A percentile compares a stretch with the other conserved stretches of the same genome.
phyloP scores from a whole-genome alignment of 768 basidiomycete genomes.

The Rhodosporidiobolus sp. region DNA sequence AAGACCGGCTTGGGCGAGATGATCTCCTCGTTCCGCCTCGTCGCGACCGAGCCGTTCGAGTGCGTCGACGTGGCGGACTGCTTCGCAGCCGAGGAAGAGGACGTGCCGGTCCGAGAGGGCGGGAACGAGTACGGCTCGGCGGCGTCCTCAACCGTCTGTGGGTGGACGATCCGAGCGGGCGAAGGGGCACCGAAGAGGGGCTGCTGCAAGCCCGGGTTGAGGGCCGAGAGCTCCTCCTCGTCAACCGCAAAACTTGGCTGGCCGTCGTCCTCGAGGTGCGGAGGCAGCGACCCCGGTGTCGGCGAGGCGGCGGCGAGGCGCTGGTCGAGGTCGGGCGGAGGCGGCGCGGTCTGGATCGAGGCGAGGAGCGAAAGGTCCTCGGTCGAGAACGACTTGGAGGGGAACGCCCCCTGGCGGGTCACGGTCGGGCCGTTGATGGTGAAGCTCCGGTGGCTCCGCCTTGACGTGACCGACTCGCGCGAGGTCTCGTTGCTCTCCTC shows the following conservation, averaged over 20 bases:
- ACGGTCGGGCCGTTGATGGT: constrained; percentile 20
- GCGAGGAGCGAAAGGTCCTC: constrained; percentile 24
- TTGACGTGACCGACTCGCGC: neutral
- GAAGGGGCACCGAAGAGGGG: neutral
- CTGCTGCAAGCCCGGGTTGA: neutral
- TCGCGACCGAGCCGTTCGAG: constrained; percentile 16
- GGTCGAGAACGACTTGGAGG: constrained; percentile 13
- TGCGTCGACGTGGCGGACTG: neutral
- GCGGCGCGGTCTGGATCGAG: constrained; percentile 8
- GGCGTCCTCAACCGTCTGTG: neutral
- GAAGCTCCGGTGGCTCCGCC: constrained; percentile 18
- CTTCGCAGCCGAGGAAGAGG: neutral
- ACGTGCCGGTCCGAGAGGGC: neutral
- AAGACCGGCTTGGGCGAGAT: neutral
- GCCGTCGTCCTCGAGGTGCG: neutral
- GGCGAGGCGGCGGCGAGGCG: neutral
- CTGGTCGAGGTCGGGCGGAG: neutral
- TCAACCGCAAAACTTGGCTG: neutral
- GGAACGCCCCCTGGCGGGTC: neutral
- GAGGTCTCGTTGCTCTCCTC: neutral
- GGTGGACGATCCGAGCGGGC: neutral
- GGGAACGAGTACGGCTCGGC: constrained; percentile 7
- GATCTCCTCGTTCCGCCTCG: neutral
- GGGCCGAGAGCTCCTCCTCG: constrained; percentile 11
- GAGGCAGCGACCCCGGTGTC: neutral